A percentile compares a stretch with the other conserved stretches of the same genome.
These are phyloP conservation scores for Lasiosphaeris hirsuta DNA, from an alignment of 495 filamentous ascomycete species.

Conservation along the genomic window DNA sequence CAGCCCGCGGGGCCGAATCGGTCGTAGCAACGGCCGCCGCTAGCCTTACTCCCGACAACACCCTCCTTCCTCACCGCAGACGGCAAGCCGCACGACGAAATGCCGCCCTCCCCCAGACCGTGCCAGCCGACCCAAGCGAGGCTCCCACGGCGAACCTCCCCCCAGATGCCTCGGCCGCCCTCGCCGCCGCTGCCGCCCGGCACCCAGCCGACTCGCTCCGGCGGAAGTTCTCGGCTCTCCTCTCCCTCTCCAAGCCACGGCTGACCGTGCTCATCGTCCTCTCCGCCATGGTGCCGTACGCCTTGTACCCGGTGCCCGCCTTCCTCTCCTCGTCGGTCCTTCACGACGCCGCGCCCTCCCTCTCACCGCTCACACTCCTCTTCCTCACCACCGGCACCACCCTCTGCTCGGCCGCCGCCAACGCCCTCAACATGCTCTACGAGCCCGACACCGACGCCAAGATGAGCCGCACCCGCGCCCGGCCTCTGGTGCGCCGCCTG, in stretches of 20 bases:
- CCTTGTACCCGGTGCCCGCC: slow-evolving; percentile 82
- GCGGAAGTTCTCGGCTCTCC: slow-evolving; percentile 74
- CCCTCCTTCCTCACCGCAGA: slow-evolving; percentile 40
- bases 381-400: slow-evolving; percentile 90
- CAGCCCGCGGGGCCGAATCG: slow-evolving; percentile 2
- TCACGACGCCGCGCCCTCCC: slow-evolving; percentile 64
- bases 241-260: slow-evolving; percentile 91
- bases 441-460: slow-evolving; percentile 86
- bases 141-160: slow-evolving; percentile 48
- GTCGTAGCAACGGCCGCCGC: not conserved
- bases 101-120: slow-evolving; percentile 8
- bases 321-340: slow-evolving; percentile 68
- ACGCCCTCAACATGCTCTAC: slow-evolving; percentile 95
- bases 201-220: slow-evolving; percentile 66
- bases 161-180: slow-evolving; percentile 76
- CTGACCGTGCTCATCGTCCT: slow-evolving; percentile 89
- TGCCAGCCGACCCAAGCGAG: slow-evolving; percentile 6
- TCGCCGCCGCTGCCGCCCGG: slow-evolving; percentile 69
- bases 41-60: slow-evolving; percentile 9
- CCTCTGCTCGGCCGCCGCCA: slow-evolving; percentile 80
- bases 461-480: slow-evolving; percentile 87
- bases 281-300: slow-evolving; percentile 87
- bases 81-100: slow-evolving; percentile 36
- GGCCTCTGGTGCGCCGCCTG: slow-evolving; percentile 82
- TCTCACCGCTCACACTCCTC: slow-evolving; percentile 83